Base-by-base conservation (phyloP, 768 basidiomycete species). In the Podaxis carcinomalis region DNA sequence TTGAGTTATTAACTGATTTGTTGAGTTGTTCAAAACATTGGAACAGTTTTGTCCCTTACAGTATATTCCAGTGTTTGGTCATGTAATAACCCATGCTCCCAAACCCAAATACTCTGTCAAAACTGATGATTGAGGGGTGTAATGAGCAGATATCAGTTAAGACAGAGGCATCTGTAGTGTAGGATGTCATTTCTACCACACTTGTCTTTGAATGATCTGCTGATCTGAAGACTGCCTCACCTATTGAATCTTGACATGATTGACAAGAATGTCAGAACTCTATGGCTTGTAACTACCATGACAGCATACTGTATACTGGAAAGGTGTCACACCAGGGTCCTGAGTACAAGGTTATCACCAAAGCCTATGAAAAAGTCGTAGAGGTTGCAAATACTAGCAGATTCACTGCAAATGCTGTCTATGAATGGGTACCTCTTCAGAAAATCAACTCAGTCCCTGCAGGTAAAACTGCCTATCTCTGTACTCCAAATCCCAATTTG, bases 351-450 rank as follows among this genome's bases (percentile, higher is more conserved):
- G 66, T 72, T 27, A 72, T 72, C 28, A 49, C 57, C 23, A 62
- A 69, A 46, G 72, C 71, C 5, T 73, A 76, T 58, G 66, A 71
- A 28, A 72, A 68, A 47, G 63, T 73, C 25, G 59, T 69, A 35
- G 68, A 71, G 49, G 62, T 71, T 32, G 62, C 69, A 47, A 66
- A 69, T 14, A 64, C 63, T 2, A 68, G 74, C 19, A 65, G 67
- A n/a, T 70, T 75, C 50, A 63, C 56, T 6, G 61, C 62, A 0
- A 63, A 56, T 10, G 51, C 79, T 23, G 16, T 80, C 9, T 75
- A 74, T 63, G 81, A 86, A 63, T 82, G 77, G 64, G 56, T 78
- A 52, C 73, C 78, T n/a, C 71, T 76, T 11, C 57, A 57, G 19
- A 78, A 78, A 52, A 68, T 81, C 44, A 72, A 70, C 57, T 69